phyloP scores from a whole-genome alignment of 73 alveolate species.

The Effrenium voratum region DNA sequence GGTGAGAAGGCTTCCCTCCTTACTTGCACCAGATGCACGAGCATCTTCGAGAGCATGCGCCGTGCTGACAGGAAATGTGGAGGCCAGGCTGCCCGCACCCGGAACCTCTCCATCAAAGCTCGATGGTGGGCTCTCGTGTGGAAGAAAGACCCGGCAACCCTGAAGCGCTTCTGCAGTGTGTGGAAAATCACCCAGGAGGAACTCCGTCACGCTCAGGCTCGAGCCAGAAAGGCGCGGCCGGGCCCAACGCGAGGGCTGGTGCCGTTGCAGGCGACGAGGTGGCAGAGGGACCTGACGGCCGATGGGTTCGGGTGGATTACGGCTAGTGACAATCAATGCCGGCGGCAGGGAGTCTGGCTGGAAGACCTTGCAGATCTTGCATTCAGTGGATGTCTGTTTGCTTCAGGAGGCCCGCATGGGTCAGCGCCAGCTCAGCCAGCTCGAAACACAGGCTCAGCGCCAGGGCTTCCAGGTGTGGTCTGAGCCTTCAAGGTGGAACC shows the following conservation, averaged over 20 bases:
- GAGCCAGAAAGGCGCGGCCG: neutral
- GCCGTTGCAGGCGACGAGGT: neutral
- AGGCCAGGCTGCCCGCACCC: neutral
- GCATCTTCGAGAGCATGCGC: neutral
- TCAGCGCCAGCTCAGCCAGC: neutral
- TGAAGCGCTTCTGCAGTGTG: neutral
- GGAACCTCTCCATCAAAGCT: neutral
- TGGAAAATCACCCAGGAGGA: neutral
- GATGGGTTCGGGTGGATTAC: neutral
- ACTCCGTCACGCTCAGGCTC: neutral
- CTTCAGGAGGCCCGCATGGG: neutral
- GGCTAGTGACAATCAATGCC: neutral
- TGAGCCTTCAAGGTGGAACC: neutral
- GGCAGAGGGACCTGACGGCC: neutral
- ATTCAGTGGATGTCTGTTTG: neutral
- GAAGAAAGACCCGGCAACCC: neutral
- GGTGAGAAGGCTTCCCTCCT: neutral
- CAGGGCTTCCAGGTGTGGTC: neutral
- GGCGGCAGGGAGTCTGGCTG: neutral
- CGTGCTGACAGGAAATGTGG: neutral
- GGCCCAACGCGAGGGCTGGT: neutral
- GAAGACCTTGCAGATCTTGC: neutral
- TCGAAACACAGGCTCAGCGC: neutral
- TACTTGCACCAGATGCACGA: neutral
- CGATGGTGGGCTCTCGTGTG: neutral